phyloP scores from a whole-genome alignment of 371 early-diverging fungal genomes.

The Smittium mucronatum region DNA sequence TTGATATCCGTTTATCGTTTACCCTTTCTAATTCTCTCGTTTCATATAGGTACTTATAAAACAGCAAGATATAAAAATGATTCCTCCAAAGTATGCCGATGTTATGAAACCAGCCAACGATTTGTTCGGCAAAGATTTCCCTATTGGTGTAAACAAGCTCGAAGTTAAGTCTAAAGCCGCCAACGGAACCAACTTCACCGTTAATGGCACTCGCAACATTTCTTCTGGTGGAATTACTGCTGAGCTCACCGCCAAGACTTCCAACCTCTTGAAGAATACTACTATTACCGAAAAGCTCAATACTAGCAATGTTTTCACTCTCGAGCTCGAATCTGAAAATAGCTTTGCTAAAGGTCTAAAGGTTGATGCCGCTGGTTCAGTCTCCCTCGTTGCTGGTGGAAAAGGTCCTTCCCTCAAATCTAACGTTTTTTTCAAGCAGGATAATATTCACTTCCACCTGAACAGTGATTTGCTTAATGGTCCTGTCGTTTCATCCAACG shows the following conservation, averaged over 20 bases:
- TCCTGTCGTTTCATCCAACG: slow-evolving; percentile 60
- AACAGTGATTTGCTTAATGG: slow-evolving; percentile 68
- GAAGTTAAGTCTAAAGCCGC: slow-evolving; percentile 91
- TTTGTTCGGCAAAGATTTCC: slow-evolving; percentile 91
- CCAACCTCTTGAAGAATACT: slow-evolving; percentile 74
- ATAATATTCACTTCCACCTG: slow-evolving; percentile 54
- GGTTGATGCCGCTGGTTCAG: slow-evolving; percentile 46
- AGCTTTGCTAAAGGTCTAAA: slow-evolving; percentile 77
- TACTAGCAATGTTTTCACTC: slow-evolving; percentile 79
- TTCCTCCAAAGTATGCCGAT: slow-evolving; percentile 64
- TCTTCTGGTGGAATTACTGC: slow-evolving; percentile 86
- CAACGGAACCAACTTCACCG: slow-evolving; percentile 93
- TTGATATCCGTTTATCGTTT: no score
- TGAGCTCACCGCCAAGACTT: slow-evolving; percentile 92
- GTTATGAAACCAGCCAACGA: slow-evolving; percentile 91
- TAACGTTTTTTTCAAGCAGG: slow-evolving; percentile 68
- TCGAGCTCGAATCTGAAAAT: slow-evolving; percentile 87
- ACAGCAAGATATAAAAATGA: no score
- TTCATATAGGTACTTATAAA: no score
- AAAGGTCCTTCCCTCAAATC: slow-evolving; percentile 53
- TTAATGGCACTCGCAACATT: slow-evolving; percentile 83
- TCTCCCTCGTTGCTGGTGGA: slow-evolving; percentile 30
- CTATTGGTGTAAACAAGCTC: slow-evolving; percentile 84
- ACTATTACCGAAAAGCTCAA: slow-evolving; percentile 86
- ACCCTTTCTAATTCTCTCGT: no score